Evolutionary conservation across 176 grass and related monocot genomes (phyloP).

Genomic region (Ensete glaucum): DNA sequence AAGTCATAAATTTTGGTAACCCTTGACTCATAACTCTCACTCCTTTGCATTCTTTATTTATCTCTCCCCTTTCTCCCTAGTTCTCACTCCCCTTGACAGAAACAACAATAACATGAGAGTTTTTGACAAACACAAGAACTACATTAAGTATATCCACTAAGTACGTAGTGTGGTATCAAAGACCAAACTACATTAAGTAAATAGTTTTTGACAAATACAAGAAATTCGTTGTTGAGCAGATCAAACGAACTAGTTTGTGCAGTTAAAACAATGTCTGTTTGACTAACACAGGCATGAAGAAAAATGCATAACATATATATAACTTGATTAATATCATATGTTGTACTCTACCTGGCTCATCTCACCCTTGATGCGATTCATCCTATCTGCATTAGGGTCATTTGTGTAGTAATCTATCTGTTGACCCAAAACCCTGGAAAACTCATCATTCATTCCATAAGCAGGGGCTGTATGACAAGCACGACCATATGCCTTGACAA

Average conservation of each 20-base stretch:
- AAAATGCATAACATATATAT: neutral
- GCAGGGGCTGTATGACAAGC: slow-evolving; percentile 71
- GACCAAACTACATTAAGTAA: too few relatives aligned
- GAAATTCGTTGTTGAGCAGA: neutral
- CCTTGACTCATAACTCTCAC: too few relatives aligned
- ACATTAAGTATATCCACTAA: too few relatives aligned
- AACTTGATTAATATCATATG: neutral
- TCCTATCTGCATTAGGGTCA: slow-evolving; percentile 82
- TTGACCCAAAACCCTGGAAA: slow-evolving; percentile 80
- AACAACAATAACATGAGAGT: too few relatives aligned
- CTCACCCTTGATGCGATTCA: slow-evolving; percentile 90
- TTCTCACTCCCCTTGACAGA: too few relatives aligned
- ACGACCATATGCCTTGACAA: slow-evolving; percentile 84
- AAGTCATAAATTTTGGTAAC: too few relatives aligned
- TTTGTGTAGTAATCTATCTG: slow-evolving; percentile 98
- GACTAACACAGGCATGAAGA: neutral
- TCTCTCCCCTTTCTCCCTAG: too few relatives aligned
- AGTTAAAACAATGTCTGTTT: neutral
- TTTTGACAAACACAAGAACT: too few relatives aligned
- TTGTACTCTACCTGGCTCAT: slow-evolving; percentile 66
- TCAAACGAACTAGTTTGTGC: neutral
- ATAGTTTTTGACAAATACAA: neutral
- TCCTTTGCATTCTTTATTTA: too few relatives aligned
- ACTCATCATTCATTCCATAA: slow-evolving; percentile 97
- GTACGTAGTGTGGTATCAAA: too few relatives aligned